These are phyloP conservation scores for Endocalyx cinctus DNA, from an alignment of 2,329 filamentous ascomycete genomes.

Conservation along the genomic window DNA sequence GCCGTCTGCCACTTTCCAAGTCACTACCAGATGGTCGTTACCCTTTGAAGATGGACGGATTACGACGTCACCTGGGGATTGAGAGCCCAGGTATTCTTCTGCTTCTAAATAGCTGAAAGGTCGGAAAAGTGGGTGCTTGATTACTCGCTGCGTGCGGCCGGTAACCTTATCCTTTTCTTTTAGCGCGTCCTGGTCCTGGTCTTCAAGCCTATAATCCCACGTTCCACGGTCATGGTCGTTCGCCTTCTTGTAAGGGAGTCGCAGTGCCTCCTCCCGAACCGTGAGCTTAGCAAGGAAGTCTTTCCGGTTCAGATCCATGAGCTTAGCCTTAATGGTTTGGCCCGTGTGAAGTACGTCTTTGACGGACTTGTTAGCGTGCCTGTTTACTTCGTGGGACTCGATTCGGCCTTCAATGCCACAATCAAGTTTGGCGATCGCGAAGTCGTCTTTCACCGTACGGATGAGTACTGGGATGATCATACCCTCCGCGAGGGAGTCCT, in stretches of 20 bases:
- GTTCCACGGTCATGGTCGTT: constrained; percentile 71
- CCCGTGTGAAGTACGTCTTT: constrained; percentile 71
- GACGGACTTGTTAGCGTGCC: constrained; percentile 59
- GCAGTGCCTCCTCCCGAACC: constrained; percentile 75
- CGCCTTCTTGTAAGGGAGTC: constrained; percentile 64
- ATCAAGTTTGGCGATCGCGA: constrained; percentile 89
- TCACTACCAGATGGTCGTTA: constrained; percentile 89
- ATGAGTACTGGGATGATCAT: constrained; percentile 93
- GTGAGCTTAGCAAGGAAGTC: constrained; percentile 80
- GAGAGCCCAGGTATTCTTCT: constrained; percentile 85
- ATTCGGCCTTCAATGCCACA: constrained; percentile 90
- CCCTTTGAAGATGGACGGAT: constrained; percentile 95
- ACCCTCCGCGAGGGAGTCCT: constrained; percentile 73
- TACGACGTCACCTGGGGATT: constrained; percentile 82
- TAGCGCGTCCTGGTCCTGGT: constrained; percentile 74
- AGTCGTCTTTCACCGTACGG: constrained; percentile 83
- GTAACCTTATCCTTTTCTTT: constrained; percentile 82
- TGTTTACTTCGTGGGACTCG: constrained; percentile 75
- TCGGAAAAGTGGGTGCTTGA: constrained; percentile 95
- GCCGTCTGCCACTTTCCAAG: constrained; percentile 95
- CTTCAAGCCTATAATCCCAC: constrained; percentile 84
- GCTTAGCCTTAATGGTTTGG: constrained; percentile 83
- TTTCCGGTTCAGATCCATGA: constrained; percentile 82
- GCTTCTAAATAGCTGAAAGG: constrained; percentile 90
- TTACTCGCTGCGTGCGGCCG: constrained; percentile 84